Conservation (phyloP, 192 early-diverging fungal species). For the Coemansia sp. region DNA sequence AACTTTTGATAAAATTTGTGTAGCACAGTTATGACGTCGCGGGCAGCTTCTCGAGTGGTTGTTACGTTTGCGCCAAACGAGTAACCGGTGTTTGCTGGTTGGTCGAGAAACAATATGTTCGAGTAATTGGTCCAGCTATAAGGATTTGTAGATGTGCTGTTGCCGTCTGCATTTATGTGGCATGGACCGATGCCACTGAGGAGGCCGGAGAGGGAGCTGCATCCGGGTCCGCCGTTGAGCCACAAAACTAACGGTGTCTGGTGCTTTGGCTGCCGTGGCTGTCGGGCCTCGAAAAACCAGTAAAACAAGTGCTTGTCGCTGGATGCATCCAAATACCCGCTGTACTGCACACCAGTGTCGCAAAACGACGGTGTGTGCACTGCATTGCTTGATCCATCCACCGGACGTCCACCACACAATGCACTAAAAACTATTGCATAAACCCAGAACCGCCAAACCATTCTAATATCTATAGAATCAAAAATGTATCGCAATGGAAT, state of each 20-base stretch:
- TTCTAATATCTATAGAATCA: not conserved
- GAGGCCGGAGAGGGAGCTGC: conserved; percentile 72
- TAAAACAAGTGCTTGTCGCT: conserved; percentile 78
- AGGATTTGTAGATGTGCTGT: conserved; percentile 65
- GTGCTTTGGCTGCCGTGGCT: conserved; percentile 44
- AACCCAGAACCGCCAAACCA: not conserved
- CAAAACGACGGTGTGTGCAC: conserved; percentile 65
- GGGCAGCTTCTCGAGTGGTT: conserved; percentile 69
- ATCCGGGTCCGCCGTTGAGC: conserved; percentile 82
- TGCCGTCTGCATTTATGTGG: conserved; percentile 66
- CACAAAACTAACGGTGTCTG: conserved; percentile 71
- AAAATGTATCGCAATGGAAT: not conserved
- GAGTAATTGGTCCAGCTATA: conserved; percentile 87
- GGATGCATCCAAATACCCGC: conserved; percentile 65
- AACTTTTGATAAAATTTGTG: conserved; percentile 79
- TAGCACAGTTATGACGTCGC: conserved; percentile 80
- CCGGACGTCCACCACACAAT: conserved; percentile 3
- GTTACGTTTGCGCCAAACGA: conserved; percentile 69
- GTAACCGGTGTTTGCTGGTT: conserved; percentile 88
- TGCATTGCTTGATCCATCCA: not conserved
- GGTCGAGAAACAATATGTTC: conserved; percentile 77
- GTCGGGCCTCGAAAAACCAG: conserved; percentile 93
- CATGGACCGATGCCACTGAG: conserved; percentile 84
- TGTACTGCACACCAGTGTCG: conserved; percentile 86
- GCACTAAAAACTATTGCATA: not conserved